A percentile compares a stretch with the other conserved stretches of the same genome.
These are phyloP conservation scores for Prunus dulcis DNA, from an alignment of 306 rosid genomes.

Conservation along the genomic window DNA sequence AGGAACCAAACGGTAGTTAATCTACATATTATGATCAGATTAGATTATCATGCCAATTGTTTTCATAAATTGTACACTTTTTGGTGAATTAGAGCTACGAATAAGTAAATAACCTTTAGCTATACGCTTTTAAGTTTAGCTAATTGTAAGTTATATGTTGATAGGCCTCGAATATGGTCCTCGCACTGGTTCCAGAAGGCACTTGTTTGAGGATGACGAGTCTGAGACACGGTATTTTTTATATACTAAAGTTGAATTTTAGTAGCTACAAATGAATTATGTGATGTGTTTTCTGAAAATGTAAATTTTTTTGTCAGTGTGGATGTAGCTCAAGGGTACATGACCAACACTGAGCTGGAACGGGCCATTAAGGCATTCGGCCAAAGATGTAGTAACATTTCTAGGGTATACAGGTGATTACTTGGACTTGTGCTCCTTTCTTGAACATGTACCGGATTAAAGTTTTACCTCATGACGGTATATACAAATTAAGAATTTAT, in stretches of 20 bases:
- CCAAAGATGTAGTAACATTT: constrained; percentile 70
- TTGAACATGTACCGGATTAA: constrained; percentile 13
- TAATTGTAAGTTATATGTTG: constrained; percentile 14
- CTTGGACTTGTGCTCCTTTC: constrained; percentile 22
- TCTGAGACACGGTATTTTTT: constrained; percentile 40
- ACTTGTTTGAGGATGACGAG: constrained; percentile 40
- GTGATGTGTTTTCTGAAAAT: constrained; percentile 2
- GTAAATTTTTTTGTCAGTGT: constrained; percentile 20
- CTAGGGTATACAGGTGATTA: constrained; percentile 91
- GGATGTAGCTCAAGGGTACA: constrained; percentile 59
- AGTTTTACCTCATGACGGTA: not conserved
- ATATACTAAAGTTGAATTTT: constrained; percentile 5
- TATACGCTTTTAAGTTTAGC: not conserved
- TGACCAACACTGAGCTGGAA: constrained; percentile 83
- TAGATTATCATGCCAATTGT: not conserved
- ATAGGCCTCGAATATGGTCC: constrained; percentile 31
- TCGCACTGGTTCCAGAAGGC: constrained; percentile 42
- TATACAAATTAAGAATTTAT: not conserved
- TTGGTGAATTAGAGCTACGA: no score
- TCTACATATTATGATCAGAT: not conserved
- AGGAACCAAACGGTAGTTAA: not conserved
- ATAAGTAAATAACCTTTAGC: not conserved
- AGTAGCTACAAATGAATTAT: not conserved
- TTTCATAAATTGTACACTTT: not conserved
- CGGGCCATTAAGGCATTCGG: constrained; percentile 56